A percentile compares a stretch with the other conserved stretches of the same genome.
phyloP scores from a whole-genome alignment of 1,139 yeast genomes.

The Candida sanyaensis region DNA sequence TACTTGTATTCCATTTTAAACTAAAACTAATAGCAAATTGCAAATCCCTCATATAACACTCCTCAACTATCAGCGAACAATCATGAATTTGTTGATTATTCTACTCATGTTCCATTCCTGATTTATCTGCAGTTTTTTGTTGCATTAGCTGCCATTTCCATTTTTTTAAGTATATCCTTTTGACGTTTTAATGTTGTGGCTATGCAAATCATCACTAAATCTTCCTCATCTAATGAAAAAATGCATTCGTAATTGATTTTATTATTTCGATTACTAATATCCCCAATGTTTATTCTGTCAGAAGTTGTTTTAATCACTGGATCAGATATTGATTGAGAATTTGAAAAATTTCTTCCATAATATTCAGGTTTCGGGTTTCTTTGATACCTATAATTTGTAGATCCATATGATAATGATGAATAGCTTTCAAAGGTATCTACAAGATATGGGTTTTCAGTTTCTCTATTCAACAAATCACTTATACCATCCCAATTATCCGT shows the following conservation, averaged over 20 bases:
- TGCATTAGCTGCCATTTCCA: neutral
- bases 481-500: conserved; percentile 17
- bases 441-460: conserved; percentile 10
- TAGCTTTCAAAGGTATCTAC: conserved; percentile 3
- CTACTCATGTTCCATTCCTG: too few species aligned
- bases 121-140: neutral
- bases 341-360: conserved; percentile 10
- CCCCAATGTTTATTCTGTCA: conserved; percentile 13
- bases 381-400: neutral
- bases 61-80: too few species aligned
- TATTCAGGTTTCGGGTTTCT: conserved; percentile 11
- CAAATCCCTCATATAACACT: too few species aligned
- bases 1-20: too few species aligned
- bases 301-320: conserved; percentile 9
- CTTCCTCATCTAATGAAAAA: conserved; percentile 13
- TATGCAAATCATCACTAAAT: conserved; percentile 16
- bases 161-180: conserved; percentile 19
- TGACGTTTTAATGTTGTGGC: conserved; percentile 16
- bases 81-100: too few species aligned
- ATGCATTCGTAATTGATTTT: conserved; percentile 13
- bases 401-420: conserved; percentile 1
- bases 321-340: conserved; percentile 11
- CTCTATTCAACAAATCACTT: conserved; percentile 10
- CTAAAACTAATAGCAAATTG: too few species aligned
- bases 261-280: conserved; percentile 4